phyloP scores from a whole-genome alignment of 371 early-diverging fungal genomes.

The Rhizopus stolonifer region DNA sequence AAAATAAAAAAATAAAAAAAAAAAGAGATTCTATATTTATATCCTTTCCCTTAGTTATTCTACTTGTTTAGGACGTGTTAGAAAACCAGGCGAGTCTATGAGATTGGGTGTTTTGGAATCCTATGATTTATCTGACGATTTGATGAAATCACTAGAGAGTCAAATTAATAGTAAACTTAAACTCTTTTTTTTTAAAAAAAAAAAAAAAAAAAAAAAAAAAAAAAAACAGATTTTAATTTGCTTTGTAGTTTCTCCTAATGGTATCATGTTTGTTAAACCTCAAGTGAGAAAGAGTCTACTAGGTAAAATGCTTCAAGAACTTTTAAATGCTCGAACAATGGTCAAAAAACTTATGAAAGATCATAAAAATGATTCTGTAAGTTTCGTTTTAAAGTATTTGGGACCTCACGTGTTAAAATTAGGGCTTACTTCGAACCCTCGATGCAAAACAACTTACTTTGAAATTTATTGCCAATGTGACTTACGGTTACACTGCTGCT shows the following conservation, averaged over 20 bases:
- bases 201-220: too few species aligned
- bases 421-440: conserved; percentile 51
- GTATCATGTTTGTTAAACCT: conserved; percentile 78
- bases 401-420: not conserved
- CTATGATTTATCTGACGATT: conserved; percentile 17
- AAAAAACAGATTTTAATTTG: too few species aligned
- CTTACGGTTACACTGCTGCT: conserved; percentile 88
- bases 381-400: not conserved
- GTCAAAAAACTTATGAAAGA: conserved; percentile 82
- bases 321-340: conserved; percentile 88
- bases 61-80: conserved; percentile 74
- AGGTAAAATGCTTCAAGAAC: conserved; percentile 79
- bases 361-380: conserved; percentile 61
- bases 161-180: conserved; percentile 64
- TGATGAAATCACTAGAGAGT: conserved; percentile 59
- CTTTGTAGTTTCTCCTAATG: conserved; percentile 76
- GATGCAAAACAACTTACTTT: conserved; percentile 82
- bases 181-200: too few species aligned
- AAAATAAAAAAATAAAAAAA: not conserved
- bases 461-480: conserved; percentile 90
- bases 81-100: conserved; percentile 36
- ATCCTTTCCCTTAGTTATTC: conserved; percentile 60
- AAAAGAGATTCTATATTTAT: not conserved
- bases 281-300: conserved; percentile 73
- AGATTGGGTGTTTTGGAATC: conserved; percentile 42